Base-by-base conservation (phyloP, 2,329 filamentous ascomycete genomes). In the Chalara sp. region DNA sequence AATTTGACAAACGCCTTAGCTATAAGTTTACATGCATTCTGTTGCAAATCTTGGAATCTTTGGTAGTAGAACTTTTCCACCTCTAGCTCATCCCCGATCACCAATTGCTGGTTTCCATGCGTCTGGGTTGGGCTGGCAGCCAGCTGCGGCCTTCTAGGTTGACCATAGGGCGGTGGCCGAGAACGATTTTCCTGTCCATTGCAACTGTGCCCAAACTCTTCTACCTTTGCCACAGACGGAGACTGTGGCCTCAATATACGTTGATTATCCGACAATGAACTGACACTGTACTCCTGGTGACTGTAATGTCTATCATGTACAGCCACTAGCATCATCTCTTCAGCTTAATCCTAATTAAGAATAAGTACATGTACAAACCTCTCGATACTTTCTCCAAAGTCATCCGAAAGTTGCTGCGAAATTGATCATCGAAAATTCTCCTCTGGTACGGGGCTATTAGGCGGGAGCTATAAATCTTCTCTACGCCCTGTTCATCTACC, bases 1-100 rank as follows among this genome's bases (percentile, higher is more conserved):
- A 80, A 75, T 61, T 88, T 88, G 53, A 90, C 82, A 80, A 86
- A 89, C 8, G 80, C 83, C 64, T 89, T 90, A 33, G 81, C 81
- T 48, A 89, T 82, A 30, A 83, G 70, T 66, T 89, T 89, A 68
- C 83, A 85, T 6, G 82, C 79, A 1, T 80, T 77, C 59, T 90
- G 86, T 60, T 89, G 85, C 58, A 85, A 78, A 52, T 78, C 77
- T 55, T 78, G 80, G 62, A 89, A 81, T 1, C 80, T 71, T 41
- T 76, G 72, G 45, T 78, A 72, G 56, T 86, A 85, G 55, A 84
- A 83, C 6, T 71, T 71, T 68, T 76, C 77, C 1, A 86, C 71
- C 1, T 75, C 75, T 2, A 74, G 66, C 1, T 71, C 64, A 53
- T 85, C 75, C 21, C 76, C 73, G 44, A 86, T 76, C 40, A 67